Conservation (phyloP, 179 eudicot species). For the Monotropa hypopitys region DNA sequence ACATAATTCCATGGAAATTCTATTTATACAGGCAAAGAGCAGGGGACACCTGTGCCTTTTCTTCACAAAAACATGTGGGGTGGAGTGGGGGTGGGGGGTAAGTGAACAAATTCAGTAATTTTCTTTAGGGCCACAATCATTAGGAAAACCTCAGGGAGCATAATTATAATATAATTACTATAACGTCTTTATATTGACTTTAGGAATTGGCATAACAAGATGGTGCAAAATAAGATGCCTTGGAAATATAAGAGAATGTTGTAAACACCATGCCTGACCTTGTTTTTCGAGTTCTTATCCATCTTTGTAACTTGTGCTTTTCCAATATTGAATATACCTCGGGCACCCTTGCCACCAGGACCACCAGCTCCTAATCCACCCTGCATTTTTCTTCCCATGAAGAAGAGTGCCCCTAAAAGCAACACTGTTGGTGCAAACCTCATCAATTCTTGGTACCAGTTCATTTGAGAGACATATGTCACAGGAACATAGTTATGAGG, state of each 20-base stretch:
- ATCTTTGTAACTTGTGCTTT: slow-evolving; percentile 52
- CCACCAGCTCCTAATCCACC: slow-evolving; percentile 60
- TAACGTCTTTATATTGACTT: background rate
- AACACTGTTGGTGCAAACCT: slow-evolving; percentile 47
- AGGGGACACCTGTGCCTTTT: background rate
- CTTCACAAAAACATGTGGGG: background rate
- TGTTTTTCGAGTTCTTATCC: slow-evolving; percentile 61
- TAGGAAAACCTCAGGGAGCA: background rate
- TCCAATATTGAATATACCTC: slow-evolving; percentile 61
- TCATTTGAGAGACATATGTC: slow-evolving; percentile 39
- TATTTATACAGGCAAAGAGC: background rate
- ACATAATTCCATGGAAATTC: background rate
- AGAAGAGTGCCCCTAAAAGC: slow-evolving; percentile 39
- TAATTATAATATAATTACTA: too few species aligned
- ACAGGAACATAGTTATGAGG: slow-evolving; percentile 55
- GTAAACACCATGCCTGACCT: slow-evolving; percentile 29
- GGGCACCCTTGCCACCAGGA: slow-evolving; percentile 44
- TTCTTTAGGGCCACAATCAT: too few species aligned
- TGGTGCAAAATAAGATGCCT: background rate
- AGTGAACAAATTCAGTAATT: background rate
- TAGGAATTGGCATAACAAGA: background rate
- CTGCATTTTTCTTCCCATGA: slow-evolving; percentile 52
- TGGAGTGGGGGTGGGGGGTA: too few species aligned
- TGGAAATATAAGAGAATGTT: background rate
- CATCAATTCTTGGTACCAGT: slow-evolving; percentile 48